These are phyloP conservation scores for Phaffomyces opuntiae DNA, from an alignment of 805 yeast genomes.

Conservation along the genomic window DNA sequence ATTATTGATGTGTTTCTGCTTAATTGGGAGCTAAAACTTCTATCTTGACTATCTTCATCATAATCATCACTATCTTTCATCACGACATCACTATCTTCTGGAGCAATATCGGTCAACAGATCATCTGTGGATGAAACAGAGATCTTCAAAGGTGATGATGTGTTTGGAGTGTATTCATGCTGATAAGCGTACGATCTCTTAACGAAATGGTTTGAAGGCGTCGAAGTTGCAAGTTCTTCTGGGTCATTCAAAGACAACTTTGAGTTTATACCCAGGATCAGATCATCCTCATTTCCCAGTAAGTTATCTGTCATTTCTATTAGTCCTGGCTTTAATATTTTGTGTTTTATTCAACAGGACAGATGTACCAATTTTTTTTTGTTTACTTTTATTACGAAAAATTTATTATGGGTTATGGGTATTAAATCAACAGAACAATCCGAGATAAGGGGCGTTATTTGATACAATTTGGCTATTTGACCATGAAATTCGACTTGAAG, in stretches of 20 bases:
- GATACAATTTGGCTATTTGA: neutral
- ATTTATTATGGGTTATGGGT: too few relatives aligned
- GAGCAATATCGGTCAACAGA: neutral
- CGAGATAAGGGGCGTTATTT: too few relatives aligned
- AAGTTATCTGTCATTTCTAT: too few relatives aligned
- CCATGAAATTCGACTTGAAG: neutral
- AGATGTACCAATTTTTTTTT: too few relatives aligned
- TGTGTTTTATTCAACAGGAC: neutral
- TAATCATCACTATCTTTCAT: constrained; percentile 6
- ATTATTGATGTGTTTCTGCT: constrained; percentile 7
- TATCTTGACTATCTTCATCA: neutral
- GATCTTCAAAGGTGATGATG: constrained; percentile 9
- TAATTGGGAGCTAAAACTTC: constrained; percentile 2
- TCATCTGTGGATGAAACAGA: neutral
- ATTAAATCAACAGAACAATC: too few relatives aligned
- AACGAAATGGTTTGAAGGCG: neutral
- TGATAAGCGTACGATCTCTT: neutral
- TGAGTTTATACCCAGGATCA: neutral
- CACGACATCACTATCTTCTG: constrained; percentile 5
- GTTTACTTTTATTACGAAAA: too few relatives aligned
- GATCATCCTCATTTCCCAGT: neutral
- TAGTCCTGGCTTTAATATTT: too few relatives aligned
- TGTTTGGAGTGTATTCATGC: constrained; percentile 16
- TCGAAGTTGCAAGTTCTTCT: neutral
- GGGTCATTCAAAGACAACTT: constrained; percentile 1